Evolutionary conservation across 495 filamentous ascomycete genomes (phyloP).

Genomic region (Delitschia confertaspora): DNA sequence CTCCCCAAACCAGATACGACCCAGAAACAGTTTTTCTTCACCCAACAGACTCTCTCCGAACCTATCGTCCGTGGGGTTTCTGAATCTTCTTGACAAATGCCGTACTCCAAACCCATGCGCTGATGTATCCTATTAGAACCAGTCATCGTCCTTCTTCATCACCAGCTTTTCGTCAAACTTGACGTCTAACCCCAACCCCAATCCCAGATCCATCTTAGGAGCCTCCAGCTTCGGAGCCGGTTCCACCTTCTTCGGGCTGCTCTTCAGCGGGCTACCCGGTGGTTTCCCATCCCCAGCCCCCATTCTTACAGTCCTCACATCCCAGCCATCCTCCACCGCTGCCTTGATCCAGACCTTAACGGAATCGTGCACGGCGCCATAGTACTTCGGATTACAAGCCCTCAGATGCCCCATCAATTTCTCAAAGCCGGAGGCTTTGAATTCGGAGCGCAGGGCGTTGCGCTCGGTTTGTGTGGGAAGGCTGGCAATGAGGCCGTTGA

Average conservation of each 20-base stretch:
- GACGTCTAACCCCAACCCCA: slow-evolving; percentile 20
- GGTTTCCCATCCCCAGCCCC: slow-evolving; percentile 42
- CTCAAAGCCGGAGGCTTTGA: slow-evolving; percentile 84
- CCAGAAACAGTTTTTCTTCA: too few species aligned
- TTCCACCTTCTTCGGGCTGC: slow-evolving; percentile 42
- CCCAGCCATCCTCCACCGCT: slow-evolving; percentile 79
- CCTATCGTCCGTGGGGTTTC: too few species aligned
- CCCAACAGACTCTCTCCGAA: too few species aligned
- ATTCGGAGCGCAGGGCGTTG: slow-evolving; percentile 65
- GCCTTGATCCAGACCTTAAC: slow-evolving; percentile 85
- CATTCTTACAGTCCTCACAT: slow-evolving; percentile 63
- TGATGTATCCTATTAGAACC: too few species aligned
- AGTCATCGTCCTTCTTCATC: slow-evolving; percentile 14
- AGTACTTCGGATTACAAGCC: slow-evolving; percentile 96
- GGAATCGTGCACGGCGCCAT: slow-evolving; percentile 79
- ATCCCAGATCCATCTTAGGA: slow-evolving; percentile 32
- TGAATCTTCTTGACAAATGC: too few species aligned
- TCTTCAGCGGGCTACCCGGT: slow-evolving; percentile 28
- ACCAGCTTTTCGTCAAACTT: slow-evolving; percentile 18
- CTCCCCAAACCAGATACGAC: too few species aligned
- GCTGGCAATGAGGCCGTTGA: slow-evolving; percentile 86
- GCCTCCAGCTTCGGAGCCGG: slow-evolving; percentile 27
- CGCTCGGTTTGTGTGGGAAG: slow-evolving; percentile 63
- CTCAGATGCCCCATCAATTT: slow-evolving; percentile 74
- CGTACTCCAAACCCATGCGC: too few species aligned